phyloP scores from a whole-genome alignment of 1,139 yeast genomes.

The Pneumocystis sp. region DNA sequence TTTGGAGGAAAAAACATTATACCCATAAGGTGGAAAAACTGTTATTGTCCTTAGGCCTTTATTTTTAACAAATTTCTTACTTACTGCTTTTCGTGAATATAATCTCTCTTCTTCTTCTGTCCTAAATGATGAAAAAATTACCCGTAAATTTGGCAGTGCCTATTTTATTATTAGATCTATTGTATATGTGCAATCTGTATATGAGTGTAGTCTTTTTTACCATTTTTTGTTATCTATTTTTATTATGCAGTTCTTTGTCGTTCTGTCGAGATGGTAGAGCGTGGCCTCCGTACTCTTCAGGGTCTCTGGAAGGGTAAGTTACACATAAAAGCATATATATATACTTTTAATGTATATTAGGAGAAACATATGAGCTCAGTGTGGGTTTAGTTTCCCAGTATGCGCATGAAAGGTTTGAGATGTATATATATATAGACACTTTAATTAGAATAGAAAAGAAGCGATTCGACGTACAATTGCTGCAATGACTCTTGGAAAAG shows the following conservation, averaged over 20 bases:
- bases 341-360: constrained; percentile 23
- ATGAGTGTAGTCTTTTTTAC: neutral
- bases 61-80: neutral
- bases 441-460: constrained; percentile 43
- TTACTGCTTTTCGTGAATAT: constrained; percentile 53
- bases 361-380: constrained; percentile 78
- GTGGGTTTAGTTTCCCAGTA: constrained; percentile 88
- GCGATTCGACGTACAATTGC: constrained; percentile 94
- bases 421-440: neutral
- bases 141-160: constrained; percentile 48
- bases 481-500: constrained; percentile 98
- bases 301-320: constrained; percentile 39
- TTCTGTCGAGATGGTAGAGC: neutral
- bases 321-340: neutral
- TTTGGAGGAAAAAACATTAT: neutral
- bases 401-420: constrained; percentile 46
- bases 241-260: neutral
- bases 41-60: constrained; percentile 18
- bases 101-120: constrained; percentile 73
- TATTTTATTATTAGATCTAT: constrained; percentile 2
- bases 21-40: neutral
- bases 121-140: constrained; percentile 67
- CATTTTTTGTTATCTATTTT: neutral
- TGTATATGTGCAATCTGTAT: neutral
- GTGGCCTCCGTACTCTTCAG: constrained; percentile 22